Conservation (phyloP, 345 rosid species). For the Pelargonium nanum region DNA sequence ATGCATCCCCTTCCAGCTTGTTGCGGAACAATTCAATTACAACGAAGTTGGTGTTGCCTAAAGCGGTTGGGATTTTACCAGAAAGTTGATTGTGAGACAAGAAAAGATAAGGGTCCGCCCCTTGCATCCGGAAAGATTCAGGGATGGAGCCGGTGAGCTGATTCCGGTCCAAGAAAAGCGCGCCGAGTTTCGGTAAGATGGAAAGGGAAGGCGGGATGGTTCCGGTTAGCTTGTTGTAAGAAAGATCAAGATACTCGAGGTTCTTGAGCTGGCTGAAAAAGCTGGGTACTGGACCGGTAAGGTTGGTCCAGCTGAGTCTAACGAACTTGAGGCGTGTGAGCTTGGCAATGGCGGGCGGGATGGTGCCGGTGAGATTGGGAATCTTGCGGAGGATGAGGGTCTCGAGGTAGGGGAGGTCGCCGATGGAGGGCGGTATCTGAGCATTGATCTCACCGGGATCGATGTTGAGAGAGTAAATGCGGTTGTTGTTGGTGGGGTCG, state of each 20-base stretch:
- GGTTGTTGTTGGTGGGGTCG: slow-evolving; percentile 10
- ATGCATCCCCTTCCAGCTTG: slow-evolving; percentile 13
- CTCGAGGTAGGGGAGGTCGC: slow-evolving; percentile 15
- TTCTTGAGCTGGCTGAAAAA: slow-evolving; percentile 10
- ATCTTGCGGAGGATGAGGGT: slow-evolving; percentile 10
- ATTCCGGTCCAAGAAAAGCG: neutral
- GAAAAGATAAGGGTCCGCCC: neutral
- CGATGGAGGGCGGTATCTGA: slow-evolving; percentile 4
- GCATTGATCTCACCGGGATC: neutral
- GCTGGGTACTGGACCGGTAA: slow-evolving; percentile 12
- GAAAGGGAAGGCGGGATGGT: slow-evolving; percentile 8
- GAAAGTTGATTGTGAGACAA: slow-evolving; percentile 14
- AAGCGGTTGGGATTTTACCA: slow-evolving; percentile 8
- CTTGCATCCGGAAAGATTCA: slow-evolving; percentile 4
- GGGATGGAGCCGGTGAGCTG: slow-evolving; percentile 4
- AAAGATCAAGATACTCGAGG: slow-evolving; percentile 9
- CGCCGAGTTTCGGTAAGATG: neutral
- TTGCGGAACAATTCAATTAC: slow-evolving; percentile 13
- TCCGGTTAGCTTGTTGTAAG: slow-evolving; percentile 7
- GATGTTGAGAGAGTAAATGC: slow-evolving; percentile 8
- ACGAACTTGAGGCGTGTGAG: slow-evolving; percentile 8
- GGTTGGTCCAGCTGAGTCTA: slow-evolving; percentile 6
- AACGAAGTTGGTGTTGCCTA: slow-evolving; percentile 4
- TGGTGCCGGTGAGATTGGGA: slow-evolving; percentile 15
- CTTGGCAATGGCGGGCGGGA: slow-evolving; percentile 4